Conservation (phyloP, 2,329 filamentous ascomycete genomes). For the Sporothrix brunneoviolacea region DNA sequence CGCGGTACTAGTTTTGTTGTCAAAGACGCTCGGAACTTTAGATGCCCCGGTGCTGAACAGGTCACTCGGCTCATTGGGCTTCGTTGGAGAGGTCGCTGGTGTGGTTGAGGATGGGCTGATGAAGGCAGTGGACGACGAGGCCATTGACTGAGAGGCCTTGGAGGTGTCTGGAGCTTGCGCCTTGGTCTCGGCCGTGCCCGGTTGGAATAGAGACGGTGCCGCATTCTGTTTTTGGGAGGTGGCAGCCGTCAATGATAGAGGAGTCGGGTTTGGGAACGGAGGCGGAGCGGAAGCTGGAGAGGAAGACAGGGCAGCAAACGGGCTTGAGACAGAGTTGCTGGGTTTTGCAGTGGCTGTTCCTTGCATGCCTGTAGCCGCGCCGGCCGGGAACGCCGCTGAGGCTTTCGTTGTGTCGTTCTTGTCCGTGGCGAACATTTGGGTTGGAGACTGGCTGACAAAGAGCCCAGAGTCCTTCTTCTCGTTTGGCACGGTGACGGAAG, state of each 20-base stretch:
- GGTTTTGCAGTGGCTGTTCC: too few species aligned
- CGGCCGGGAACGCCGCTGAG: too few species aligned
- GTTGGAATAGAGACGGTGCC: background rate
- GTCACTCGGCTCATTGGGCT: background rate
- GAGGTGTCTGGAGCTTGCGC: background rate
- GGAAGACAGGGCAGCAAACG: background rate
- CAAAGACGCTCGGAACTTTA: slow-evolving; percentile 2
- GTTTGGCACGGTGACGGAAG: background rate
- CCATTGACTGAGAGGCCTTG: background rate
- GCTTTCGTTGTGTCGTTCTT: background rate
- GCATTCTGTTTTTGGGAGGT: background rate
- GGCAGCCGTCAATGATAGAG: too few species aligned
- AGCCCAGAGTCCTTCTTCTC: background rate
- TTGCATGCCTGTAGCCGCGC: too few species aligned
- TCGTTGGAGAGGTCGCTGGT: background rate
- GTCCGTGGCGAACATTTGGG: background rate
- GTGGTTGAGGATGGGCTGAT: background rate
- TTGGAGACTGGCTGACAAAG: slow-evolving; percentile 15
- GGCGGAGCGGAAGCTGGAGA: background rate
- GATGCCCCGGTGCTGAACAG: background rate
- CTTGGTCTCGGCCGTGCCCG: background rate
- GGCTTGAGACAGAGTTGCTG: too few species aligned
- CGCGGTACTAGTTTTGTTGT: background rate
- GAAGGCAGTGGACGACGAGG: background rate
- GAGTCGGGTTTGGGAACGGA: too few species aligned